Evolutionary conservation across 352 stramenopile genomes (phyloP).

Genomic region (Discostella stelligera): DNA sequence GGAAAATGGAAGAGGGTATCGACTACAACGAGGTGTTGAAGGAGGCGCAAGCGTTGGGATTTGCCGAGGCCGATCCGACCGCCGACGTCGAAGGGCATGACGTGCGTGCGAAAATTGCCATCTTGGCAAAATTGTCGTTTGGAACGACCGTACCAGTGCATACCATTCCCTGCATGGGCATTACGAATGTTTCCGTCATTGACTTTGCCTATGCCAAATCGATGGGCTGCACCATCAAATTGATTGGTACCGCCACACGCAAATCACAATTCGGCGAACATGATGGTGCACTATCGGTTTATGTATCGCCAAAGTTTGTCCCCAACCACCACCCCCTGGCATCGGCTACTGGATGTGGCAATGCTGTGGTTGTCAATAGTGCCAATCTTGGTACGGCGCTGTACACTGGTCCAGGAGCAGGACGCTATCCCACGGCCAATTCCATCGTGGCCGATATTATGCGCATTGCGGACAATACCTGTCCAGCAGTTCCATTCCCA

Average conservation of each 20-base stretch:
- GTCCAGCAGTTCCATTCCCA: constrained; percentile 73
- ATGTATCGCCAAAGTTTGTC: constrained; percentile 92
- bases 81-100: constrained; percentile 94
- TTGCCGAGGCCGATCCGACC: constrained; percentile 92
- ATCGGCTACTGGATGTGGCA: constrained; percentile 86
- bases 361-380: constrained; percentile 84
- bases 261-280: constrained; percentile 81
- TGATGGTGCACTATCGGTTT: constrained; percentile 85
- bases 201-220: constrained; percentile 96
- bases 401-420: constrained; percentile 91
- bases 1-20: constrained; percentile 93
- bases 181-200: constrained; percentile 87
- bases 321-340: constrained; percentile 88
- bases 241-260: constrained; percentile 87
- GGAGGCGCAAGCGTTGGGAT: constrained; percentile 88
- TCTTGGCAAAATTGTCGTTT: constrained; percentile 93
- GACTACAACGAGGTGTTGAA: constrained; percentile 91
- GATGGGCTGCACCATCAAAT: constrained; percentile 95
- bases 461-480: constrained; percentile 86
- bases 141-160: constrained; percentile 86
- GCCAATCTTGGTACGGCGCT: constrained; percentile 88
- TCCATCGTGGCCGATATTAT: constrained; percentile 94
- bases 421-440: constrained; percentile 94
- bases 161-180: constrained; percentile 90
- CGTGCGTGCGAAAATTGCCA: constrained; percentile 93